These are phyloP conservation scores for Phytopythium helicoides DNA, from an alignment of 352 stramenopile species.

Conservation along the genomic window DNA sequence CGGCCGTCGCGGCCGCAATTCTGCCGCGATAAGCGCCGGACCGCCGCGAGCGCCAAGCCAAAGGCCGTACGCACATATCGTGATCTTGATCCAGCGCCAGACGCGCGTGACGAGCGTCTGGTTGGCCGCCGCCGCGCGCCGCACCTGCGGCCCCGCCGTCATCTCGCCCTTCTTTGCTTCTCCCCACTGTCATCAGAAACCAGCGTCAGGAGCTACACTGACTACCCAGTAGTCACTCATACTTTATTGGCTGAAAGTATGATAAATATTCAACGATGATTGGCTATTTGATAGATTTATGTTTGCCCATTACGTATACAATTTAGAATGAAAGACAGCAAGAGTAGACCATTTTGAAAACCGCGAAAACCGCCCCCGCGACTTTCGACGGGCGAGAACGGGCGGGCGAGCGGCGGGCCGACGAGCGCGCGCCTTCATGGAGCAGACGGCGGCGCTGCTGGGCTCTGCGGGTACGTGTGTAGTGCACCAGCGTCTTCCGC, in stretches of 20 bases:
- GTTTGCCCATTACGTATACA: no score
- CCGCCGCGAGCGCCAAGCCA: neutral
- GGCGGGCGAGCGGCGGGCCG: neutral
- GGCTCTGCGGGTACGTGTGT: slow-evolving; percentile 43
- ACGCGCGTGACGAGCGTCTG: slow-evolving; percentile 49
- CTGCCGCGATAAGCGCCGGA: neutral
- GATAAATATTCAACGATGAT: no score
- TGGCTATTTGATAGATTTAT: no score
- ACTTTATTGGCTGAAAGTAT: no score
- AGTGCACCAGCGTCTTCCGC: neutral
- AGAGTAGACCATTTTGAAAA: no score
- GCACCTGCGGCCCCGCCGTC: slow-evolving; percentile 52
- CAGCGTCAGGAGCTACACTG: no score
- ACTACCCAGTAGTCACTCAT: no score
- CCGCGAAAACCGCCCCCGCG: no score
- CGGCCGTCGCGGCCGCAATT: neutral
- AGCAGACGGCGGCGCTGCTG: slow-evolving; percentile 56
- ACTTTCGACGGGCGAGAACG: neutral
- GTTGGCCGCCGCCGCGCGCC: slow-evolving; percentile 53
- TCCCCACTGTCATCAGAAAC: no score
- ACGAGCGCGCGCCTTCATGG: slow-evolving; percentile 20
- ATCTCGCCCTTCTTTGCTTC: no score
- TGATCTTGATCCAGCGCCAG: slow-evolving; percentile 73
- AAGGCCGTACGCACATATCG: slow-evolving; percentile 29
- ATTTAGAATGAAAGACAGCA: no score